Evolutionary conservation across 345 rosid species (phyloP), one percentile per base, ranked within the genome.

Genomic region (Populus deltoides): DNA sequence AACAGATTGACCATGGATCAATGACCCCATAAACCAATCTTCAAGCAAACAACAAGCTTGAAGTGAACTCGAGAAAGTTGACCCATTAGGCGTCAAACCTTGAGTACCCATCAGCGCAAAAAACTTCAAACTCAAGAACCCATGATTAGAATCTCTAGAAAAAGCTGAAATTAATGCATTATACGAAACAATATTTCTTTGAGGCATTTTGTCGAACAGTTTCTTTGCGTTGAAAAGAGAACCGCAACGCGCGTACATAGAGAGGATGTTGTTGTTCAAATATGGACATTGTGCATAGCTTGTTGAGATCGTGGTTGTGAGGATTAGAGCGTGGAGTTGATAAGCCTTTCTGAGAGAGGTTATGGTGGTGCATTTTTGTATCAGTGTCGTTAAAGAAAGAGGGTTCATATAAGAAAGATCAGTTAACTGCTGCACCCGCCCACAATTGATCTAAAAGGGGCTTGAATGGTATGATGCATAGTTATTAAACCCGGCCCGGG

Each of bases 181-280:
- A 61, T 88, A 84, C 6, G 93, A 89, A 68, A 94, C 90, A 3
- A 85, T 18, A 77, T 87, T 93, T 83, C 94, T 85, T 0, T 71
- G 62, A 62, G 91, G 94, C 91, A 93, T 93, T 91, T 78, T 78
- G 74, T 90, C 97, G 90, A 94, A 90, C 89, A 92, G 68, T 61
- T 71, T 41, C 36, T 77, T 85, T 13, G 91, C 90, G 16, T 87
- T 85, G 15, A 57, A 41, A 25, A 86, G 31, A 0, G 90, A 85
- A 24, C 88, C 86, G 65, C 94, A 94, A n/a, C 93, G 82, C 0
- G 78, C 84, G 68, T 92, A 91, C 94, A 90, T 85, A 0, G 94
- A 90, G 36, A 93, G 55, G 67, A 93, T 84, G 29, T 89, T 93
- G 87, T 95, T 93, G 86, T 75, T 77, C 51, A 72, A 71, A 74